A percentile compares a stretch with the other conserved stretches of the same genome.
Conservation (phyloP, 768 basidiomycete species). For the Auriscalpium microsporum region DNA sequence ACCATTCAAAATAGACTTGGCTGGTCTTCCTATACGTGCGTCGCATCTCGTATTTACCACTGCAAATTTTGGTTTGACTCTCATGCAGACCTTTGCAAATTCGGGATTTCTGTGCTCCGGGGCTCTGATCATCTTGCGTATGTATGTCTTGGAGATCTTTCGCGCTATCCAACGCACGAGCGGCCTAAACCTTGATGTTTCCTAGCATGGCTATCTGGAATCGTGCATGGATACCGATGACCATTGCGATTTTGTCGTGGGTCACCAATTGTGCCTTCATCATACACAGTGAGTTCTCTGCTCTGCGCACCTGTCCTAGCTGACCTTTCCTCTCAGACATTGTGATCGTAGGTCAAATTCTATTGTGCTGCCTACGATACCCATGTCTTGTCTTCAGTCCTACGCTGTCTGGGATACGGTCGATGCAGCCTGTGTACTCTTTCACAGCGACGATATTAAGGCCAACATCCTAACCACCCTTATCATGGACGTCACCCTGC, state of each 20-base stretch:
- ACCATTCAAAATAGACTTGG: constrained; percentile 1
- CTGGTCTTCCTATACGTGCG: constrained; percentile 3
- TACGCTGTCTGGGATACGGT: background rate
- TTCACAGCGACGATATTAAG: background rate
- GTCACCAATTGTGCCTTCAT: too few relatives aligned
- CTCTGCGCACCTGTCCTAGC: too few relatives aligned
- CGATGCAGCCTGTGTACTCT: background rate
- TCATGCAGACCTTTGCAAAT: background rate
- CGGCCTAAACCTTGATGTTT: too few relatives aligned
- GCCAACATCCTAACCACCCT: constrained; percentile 1
- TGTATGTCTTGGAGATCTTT: background rate
- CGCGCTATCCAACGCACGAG: too few relatives aligned
- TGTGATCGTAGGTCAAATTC: background rate
- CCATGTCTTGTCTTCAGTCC: background rate
- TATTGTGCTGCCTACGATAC: background rate
- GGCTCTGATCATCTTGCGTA: constrained; percentile 5
- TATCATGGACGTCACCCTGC: constrained; percentile 2
- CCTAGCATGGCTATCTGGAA: too few relatives aligned
- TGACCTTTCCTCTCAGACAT: background rate
- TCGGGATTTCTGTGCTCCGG: constrained; percentile 1
- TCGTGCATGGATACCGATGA: too few relatives aligned
- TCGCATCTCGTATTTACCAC: too few relatives aligned
- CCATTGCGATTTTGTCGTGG: too few relatives aligned
- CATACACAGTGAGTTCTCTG: too few relatives aligned
- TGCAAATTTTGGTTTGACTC: background rate